phyloP scores from a whole-genome alignment of 352 stramenopile genomes.

The Phytophthora colocasiae region DNA sequence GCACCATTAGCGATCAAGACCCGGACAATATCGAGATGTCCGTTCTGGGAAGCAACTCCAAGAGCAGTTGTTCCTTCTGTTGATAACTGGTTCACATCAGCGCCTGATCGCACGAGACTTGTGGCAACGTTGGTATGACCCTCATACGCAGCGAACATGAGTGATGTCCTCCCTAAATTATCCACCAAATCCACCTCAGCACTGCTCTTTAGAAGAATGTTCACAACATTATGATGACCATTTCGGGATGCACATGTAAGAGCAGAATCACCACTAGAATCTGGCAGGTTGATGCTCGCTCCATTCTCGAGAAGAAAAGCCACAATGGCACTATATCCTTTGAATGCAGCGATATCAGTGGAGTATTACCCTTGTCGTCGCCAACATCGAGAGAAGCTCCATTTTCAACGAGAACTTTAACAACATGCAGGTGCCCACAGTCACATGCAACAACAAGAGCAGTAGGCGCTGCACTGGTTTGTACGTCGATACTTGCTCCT shows the following conservation, averaged over 20 bases:
- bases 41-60: too few species aligned
- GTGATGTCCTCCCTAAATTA: background rate
- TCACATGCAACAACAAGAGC: background rate
- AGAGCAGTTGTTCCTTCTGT: too few species aligned
- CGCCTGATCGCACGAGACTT: background rate
- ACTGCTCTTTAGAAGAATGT: too few species aligned
- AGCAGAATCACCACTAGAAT: background rate
- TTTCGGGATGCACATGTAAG: background rate
- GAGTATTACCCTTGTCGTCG: background rate
- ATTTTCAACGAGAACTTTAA: background rate
- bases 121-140: background rate
- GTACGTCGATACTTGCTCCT: background rate
- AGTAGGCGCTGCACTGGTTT: background rate
- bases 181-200: too few species aligned
- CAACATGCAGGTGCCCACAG: background rate
- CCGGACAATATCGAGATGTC: too few species aligned
- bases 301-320: background rate
- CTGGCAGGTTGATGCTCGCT: background rate
- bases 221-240: too few species aligned
- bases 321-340: background rate
- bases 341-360: background rate
- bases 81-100: too few species aligned
- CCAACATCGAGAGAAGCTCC: background rate
- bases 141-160: background rate
- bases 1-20: too few species aligned